phyloP scores from a whole-genome alignment of 1,284 basidiomycete genomes.

The Apiotrichum gracile region DNA sequence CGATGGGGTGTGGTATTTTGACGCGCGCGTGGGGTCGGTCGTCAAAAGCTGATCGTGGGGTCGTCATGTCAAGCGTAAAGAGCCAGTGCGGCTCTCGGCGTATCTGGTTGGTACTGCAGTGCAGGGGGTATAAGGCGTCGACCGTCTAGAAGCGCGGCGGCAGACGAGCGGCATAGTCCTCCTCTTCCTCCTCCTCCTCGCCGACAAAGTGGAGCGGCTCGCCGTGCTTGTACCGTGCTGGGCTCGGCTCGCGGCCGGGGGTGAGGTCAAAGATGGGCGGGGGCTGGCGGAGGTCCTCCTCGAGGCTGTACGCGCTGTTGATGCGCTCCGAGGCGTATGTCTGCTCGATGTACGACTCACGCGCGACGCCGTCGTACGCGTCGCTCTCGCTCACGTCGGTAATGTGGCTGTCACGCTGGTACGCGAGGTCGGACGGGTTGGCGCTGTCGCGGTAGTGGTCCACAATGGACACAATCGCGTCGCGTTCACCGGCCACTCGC shows the following conservation, averaged over 20 bases:
- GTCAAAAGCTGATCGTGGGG: no score
- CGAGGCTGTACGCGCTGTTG: conserved; percentile 10
- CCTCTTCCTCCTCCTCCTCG: conserved; percentile 1
- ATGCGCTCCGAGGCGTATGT: conserved; percentile 12
- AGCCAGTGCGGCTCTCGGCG: background rate
- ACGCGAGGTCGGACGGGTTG: background rate
- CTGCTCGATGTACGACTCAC: conserved; percentile 9
- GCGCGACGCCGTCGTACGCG: conserved; percentile 10
- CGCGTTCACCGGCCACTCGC: conserved; percentile 7
- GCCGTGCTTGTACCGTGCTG: conserved; percentile 73
- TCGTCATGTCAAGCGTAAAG: background rate
- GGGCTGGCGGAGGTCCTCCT: conserved; percentile 17
- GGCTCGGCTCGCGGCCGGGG: conserved; percentile 56
- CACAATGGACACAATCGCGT: conserved; percentile 17
- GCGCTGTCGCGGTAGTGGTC: conserved; percentile 12
- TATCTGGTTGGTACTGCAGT: background rate
- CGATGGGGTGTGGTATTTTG: no score
- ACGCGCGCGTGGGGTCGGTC: no score
- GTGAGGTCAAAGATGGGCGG: conserved; percentile 49
- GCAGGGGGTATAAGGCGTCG: background rate
- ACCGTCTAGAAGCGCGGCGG: background rate
- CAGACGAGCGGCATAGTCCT: background rate
- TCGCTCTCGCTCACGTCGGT: conserved; percentile 8
- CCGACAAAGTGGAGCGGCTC: conserved; percentile 63
- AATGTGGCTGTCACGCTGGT: background rate